Base-by-base conservation (phyloP, 2,329 filamentous ascomycete genomes). In the Sarocladium oryzae region DNA sequence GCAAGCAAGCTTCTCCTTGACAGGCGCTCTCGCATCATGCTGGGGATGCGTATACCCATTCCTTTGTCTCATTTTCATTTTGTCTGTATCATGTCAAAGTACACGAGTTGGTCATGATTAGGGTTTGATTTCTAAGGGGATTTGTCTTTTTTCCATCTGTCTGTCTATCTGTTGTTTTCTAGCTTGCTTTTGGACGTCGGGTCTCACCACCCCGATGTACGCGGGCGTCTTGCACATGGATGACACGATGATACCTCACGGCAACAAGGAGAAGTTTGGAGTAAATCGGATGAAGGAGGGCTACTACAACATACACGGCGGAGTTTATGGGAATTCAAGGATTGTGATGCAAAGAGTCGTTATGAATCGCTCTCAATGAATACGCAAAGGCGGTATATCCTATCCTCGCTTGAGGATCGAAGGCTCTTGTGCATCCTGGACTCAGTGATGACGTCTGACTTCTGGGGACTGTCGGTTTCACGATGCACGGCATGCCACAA, bases 21-120 rank as follows among this genome's bases (percentile, higher is more conserved):
- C 38, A 23, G 9, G 38, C 4, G 10, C 38, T 43, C 35, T 37
- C 11, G 16, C 11, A 37, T 8, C 8, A 16, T 13, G 35, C 16
- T 18, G 35, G 16, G 16, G 35, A 9, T 37, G 9, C 40, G 23
- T 28, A 23, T 21, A 36, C 7, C 32, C 35, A n/a, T 35, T 36
- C 23, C 10, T 43, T 43, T 23, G 9, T 13, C 21, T 32, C 26
- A 30, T 23, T 49, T 49, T 16, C 46, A n/a, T 48, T 32, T 33
- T 35, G 28, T 49, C 30, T 49, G 46, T 49, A 37, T 49, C 30
- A 49, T 49, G 46, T 49, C 46, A 49, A 49, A 37, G 46, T 49
- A 49, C 18, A 49, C 46, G 46, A 37, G 37, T 36, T 49, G 46
- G 33, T 18, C 43, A 48, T 48, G 43, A 48, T 48, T 24, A 48